Conservation (phyloP, 371 early-diverging fungal genomes). For the Fennellomyces sp. region DNA sequence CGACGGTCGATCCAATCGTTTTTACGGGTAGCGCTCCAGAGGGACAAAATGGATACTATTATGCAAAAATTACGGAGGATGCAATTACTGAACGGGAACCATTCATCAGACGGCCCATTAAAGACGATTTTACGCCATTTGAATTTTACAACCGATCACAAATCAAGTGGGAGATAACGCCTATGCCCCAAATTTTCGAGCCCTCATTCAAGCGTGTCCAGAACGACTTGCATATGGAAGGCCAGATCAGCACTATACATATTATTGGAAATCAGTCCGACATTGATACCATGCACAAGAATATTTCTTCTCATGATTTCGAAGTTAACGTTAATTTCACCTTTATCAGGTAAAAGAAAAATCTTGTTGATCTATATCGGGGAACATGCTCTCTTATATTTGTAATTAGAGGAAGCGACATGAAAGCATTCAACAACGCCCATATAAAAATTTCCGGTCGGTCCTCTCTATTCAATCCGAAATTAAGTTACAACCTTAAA, state of each 20-base stretch:
- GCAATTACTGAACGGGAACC: background rate
- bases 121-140: background rate
- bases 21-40: background rate
- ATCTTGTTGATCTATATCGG: no score
- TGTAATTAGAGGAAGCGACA: no score
- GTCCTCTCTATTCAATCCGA: constrained; percentile 24
- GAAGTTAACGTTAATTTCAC: no score
- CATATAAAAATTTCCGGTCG: constrained; percentile 30
- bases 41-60: background rate
- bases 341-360: no score
- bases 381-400: no score
- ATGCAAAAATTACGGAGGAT: background rate
- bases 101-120: background rate
- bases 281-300: background rate
- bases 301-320: no score
- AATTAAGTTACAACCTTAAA: constrained; percentile 34
- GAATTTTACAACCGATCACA: background rate
- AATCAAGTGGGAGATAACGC: background rate
- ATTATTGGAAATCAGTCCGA: background rate
- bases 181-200: background rate
- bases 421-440: constrained; percentile 15
- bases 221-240: background rate
- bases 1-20: background rate
- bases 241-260: background rate
- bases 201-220: background rate